phyloP scores from a whole-genome alignment of 2,329 filamentous ascomycete species.

The Apiospora sp. region DNA sequence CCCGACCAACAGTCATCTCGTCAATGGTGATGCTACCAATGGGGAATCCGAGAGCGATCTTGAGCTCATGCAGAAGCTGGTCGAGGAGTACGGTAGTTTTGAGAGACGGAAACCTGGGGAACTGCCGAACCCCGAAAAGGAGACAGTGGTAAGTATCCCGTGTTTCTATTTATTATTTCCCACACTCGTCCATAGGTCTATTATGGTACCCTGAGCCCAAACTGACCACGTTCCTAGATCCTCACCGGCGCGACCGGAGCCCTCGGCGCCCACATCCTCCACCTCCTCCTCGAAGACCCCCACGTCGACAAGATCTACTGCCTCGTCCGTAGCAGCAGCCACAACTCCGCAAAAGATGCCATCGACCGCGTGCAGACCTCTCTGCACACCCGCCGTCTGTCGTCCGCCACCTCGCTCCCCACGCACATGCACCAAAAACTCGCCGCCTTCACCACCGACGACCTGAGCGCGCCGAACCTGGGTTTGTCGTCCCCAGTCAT shows the following conservation, averaged over 20 bases:
- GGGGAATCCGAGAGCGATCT: not conserved
- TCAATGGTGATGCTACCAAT: not conserved
- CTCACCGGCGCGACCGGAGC: slow-evolving; percentile 54
- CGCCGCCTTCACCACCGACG: slow-evolving; percentile 46
- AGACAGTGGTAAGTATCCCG: slow-evolving; percentile 36
- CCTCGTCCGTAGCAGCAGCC: slow-evolving; percentile 41
- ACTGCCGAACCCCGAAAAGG: slow-evolving; percentile 28
- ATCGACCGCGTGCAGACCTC: slow-evolving; percentile 33
- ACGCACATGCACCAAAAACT: slow-evolving; percentile 39
- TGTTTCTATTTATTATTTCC: not conserved
- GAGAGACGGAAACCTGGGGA: slow-evolving; percentile 29
- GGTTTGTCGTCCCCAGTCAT: slow-evolving; percentile 44
- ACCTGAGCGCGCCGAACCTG: slow-evolving; percentile 48
- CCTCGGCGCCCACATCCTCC: slow-evolving; percentile 50
- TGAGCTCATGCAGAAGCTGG: slow-evolving; percentile 41
- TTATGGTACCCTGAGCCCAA: not conserved
- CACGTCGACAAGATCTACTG: slow-evolving; percentile 47
- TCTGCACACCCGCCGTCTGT: slow-evolving; percentile 30
- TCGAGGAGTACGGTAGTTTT: slow-evolving; percentile 55
- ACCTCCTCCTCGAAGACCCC: slow-evolving; percentile 46
- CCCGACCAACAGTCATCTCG: not conserved
- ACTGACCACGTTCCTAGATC: slow-evolving; percentile 32
- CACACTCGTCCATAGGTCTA: not conserved
- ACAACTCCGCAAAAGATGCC: slow-evolving; percentile 26
- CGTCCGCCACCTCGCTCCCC: slow-evolving; percentile 27